These are phyloP conservation scores for Lathyrus aphaca DNA, from an alignment of 306 rosid species.

Conservation along the genomic window DNA sequence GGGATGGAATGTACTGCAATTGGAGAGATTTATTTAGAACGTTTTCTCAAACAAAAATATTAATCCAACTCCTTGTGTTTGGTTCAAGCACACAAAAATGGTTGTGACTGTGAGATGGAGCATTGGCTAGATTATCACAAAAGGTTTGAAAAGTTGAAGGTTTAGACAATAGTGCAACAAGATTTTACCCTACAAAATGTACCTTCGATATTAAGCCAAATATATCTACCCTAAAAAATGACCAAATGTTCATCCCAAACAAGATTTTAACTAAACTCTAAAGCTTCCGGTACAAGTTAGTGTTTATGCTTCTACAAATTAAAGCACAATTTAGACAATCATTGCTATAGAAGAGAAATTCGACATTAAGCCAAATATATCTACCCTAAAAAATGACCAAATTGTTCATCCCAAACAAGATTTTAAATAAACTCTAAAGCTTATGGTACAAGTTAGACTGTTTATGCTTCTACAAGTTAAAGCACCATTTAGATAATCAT, in stretches of 20 bases:
- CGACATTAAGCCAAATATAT: no score
- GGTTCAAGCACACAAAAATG: no score
- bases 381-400: slow-evolving; percentile 11
- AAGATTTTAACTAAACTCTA: slow-evolving; percentile 18
- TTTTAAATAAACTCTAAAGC: slow-evolving; percentile 22
- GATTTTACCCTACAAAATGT: background rate
- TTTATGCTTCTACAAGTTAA: background rate
- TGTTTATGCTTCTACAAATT: slow-evolving; percentile 5
- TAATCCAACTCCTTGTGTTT: no score
- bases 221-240: slow-evolving; percentile 8
- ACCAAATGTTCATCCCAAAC: slow-evolving; percentile 12
- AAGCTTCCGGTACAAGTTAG: slow-evolving; percentile 17
- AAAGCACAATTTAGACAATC: slow-evolving; percentile 17
- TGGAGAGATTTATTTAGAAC: no score
- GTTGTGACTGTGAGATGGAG: no score
- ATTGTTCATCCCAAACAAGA: slow-evolving; percentile 16
- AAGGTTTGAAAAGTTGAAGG: background rate
- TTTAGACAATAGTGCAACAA: background rate
- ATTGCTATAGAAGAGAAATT: background rate
- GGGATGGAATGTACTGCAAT: no score
- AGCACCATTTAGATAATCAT: slow-evolving; percentile 11
- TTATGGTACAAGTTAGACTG: slow-evolving; percentile 12
- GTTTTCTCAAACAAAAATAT: no score
- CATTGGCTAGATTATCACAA: background rate
- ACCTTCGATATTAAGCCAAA: background rate